These are phyloP conservation scores for Prosopis cineraria DNA, from an alignment of 306 rosid genomes.

Conservation along the genomic window DNA sequence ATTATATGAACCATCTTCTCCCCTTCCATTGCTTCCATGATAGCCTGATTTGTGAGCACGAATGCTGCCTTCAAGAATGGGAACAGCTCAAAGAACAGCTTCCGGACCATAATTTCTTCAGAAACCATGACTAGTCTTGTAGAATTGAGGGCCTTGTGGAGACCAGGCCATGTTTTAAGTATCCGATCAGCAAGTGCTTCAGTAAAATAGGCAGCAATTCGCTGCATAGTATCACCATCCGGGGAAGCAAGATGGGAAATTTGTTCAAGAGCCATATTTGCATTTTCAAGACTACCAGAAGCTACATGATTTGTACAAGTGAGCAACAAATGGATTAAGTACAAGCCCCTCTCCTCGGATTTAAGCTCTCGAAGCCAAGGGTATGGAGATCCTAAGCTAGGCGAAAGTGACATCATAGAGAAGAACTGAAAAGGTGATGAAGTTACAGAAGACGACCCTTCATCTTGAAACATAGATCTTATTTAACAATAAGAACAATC, in stretches of 20 bases:
- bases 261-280: conserved; percentile 75
- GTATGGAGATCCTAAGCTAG: conserved; percentile 70
- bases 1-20: conserved; percentile 87
- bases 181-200: conserved; percentile 84
- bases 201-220: conserved; percentile 72
- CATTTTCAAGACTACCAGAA: conserved; percentile 69
- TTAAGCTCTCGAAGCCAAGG: conserved; percentile 72
- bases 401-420: conserved; percentile 69
- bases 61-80: conserved; percentile 77
- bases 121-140: conserved; percentile 60
- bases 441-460: conserved; percentile 70
- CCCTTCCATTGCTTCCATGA: conserved; percentile 83
- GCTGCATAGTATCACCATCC: conserved; percentile 89
- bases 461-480: conserved; percentile 66
- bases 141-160: conserved; percentile 76
- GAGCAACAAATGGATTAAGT: conserved; percentile 71
- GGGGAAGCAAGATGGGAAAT: conserved; percentile 79
- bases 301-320: conserved; percentile 87
- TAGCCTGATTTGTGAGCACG: conserved; percentile 79
- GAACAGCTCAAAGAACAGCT: conserved; percentile 72
- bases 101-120: conserved; percentile 67
- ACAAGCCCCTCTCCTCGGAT: conserved; percentile 83
- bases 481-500: conserved; percentile 43
- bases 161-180: conserved; percentile 80
- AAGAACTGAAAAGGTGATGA: conserved; percentile 63